phyloP scores from a whole-genome alignment of 371 early-diverging fungal species.

The Dipsacomyces acuminosporus region DNA sequence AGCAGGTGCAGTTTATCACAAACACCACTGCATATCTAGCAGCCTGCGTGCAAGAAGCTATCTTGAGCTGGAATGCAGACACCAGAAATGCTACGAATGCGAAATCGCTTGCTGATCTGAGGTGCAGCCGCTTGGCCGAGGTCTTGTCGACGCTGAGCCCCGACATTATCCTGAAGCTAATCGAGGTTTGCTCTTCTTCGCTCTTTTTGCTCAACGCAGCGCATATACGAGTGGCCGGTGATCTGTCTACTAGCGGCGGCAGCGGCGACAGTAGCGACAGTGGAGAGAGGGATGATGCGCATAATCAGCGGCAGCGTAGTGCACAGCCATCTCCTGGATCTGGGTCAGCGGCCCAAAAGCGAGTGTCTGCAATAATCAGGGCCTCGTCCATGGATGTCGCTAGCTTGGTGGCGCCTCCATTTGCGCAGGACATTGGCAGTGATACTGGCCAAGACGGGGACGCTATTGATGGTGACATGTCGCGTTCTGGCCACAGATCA shows the following conservation, averaged over 20 bases:
- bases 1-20: conserved; percentile 40
- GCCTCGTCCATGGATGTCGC: background rate
- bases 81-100: no score
- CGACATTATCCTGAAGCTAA: conserved; percentile 12
- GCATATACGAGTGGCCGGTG: conserved; percentile 1
- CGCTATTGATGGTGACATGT: background rate
- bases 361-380: background rate
- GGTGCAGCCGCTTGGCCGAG: conserved; percentile 13
- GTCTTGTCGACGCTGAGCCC: conserved; percentile 21
- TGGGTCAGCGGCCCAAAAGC: background rate
- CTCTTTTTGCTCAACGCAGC: conserved; percentile 12
- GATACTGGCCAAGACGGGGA: background rate
- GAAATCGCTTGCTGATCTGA: background rate
- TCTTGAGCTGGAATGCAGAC: conserved; percentile 7
- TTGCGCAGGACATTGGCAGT: background rate
- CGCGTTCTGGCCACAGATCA: background rate
- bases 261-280: no score
- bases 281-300: background rate
- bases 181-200: conserved; percentile 7
- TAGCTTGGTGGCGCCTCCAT: background rate
- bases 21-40: conserved; percentile 28
- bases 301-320: background rate
- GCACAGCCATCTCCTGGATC: background rate
- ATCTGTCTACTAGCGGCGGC: no score
- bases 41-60: conserved; percentile 16